These are phyloP conservation scores for Globisporangium megalacanthum DNA, from an alignment of 352 stramenopile species.

Conservation along the genomic window DNA sequence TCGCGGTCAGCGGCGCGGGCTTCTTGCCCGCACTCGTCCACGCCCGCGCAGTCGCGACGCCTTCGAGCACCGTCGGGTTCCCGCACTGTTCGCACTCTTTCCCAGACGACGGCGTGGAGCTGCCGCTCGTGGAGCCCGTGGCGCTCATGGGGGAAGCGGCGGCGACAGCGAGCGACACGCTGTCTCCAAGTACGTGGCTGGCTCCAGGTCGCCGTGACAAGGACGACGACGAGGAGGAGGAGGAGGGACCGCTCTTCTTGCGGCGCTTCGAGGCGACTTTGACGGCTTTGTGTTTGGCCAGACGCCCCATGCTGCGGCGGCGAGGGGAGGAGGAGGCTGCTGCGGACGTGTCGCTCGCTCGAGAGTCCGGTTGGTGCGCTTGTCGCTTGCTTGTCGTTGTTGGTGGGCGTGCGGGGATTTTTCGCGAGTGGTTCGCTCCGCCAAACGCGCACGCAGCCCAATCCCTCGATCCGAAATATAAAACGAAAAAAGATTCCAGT, in stretches of 20 bases:
- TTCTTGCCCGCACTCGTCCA: conserved; percentile 38
- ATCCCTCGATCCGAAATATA: no score
- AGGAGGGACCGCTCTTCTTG: conserved; percentile 2
- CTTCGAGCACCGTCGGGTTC: conserved; percentile 26
- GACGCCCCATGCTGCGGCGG: conserved; percentile 12
- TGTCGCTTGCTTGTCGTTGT: background rate
- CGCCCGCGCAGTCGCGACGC: conserved; percentile 29
- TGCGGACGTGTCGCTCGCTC: no score
- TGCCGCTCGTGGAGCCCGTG: conserved; percentile 12
- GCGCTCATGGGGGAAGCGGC: conserved; percentile 8
- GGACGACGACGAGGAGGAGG: background rate
- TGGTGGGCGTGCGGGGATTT: background rate
- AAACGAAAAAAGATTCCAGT: no score
- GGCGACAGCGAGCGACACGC: conserved; percentile 12
- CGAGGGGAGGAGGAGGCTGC: background rate
- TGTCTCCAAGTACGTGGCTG: conserved; percentile 2
- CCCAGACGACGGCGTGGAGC: conserved; percentile 15
- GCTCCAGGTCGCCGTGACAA: conserved; percentile 6
- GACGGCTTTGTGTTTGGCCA: conserved; percentile 16
- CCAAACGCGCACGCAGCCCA: no score
- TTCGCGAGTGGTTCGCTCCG: no score
- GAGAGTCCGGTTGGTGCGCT: background rate
- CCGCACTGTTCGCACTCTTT: conserved; percentile 54
- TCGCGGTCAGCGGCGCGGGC: conserved; percentile 11
- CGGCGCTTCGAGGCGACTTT: conserved; percentile 15